These are phyloP conservation scores for Beauveria rudraprayagi DNA, from an alignment of 2,329 filamentous ascomycete genomes.

Conservation along the genomic window DNA sequence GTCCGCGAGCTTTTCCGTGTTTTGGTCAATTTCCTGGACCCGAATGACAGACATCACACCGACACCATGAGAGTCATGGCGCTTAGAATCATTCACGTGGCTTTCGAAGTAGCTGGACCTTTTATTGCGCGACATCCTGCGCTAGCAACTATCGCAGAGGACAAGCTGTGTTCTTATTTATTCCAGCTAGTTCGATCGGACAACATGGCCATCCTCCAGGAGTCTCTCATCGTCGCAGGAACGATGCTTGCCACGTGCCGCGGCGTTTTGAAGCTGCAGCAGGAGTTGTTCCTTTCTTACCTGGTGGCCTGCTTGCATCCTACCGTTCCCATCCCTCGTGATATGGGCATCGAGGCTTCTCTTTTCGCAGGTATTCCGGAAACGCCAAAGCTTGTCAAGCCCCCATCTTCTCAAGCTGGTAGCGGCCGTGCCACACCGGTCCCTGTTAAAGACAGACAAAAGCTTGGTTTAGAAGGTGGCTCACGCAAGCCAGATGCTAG, in stretches of 20 bases:
- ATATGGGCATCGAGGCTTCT: constrained; percentile 81
- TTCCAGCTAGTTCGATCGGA: constrained; percentile 96
- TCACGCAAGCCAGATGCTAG: constrained; percentile 87
- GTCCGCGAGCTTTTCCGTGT: constrained; percentile 93
- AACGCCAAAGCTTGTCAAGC: constrained; percentile 78
- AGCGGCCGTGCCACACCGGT: constrained; percentile 88
- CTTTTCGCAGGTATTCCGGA: constrained; percentile 92
- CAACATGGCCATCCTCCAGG: constrained; percentile 89
- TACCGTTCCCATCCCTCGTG: constrained; percentile 84
- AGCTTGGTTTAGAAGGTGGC: constrained; percentile 85
- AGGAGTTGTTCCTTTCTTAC: constrained; percentile 93
- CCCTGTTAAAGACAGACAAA: constrained; percentile 84
- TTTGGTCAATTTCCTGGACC: constrained; percentile 85
- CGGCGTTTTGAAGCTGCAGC: constrained; percentile 84
- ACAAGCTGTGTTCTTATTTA: constrained; percentile 85
- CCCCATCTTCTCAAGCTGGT: constrained; percentile 58
- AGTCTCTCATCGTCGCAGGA: constrained; percentile 84
- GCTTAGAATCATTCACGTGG: constrained; percentile 91
- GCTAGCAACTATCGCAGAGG: constrained; percentile 78
- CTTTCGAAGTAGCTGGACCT: constrained; percentile 88
- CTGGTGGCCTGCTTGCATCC: constrained; percentile 90
- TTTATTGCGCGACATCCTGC: constrained; percentile 90
- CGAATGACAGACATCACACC: constrained; percentile 84
- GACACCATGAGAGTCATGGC: constrained; percentile 98
- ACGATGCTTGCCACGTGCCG: constrained; percentile 88